phyloP scores from a whole-genome alignment of 139 green algal genomes.

The Chlorella sp. region DNA sequence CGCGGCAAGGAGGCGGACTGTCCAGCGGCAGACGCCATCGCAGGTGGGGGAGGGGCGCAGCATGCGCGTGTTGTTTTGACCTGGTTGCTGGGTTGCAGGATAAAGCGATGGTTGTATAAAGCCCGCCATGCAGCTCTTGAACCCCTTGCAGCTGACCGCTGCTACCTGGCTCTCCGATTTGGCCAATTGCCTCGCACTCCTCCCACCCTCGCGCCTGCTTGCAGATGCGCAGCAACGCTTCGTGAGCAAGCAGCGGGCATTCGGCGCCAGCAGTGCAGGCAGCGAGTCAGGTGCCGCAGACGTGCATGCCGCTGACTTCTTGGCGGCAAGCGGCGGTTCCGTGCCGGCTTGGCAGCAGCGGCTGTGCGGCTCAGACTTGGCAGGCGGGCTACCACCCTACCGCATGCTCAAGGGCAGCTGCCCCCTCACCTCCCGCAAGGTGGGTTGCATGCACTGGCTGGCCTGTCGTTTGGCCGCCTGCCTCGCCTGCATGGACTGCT shows the following conservation, averaged over 20 bases:
- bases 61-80: too few species aligned
- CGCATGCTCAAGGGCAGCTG: background rate
- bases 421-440: constrained; percentile 16
- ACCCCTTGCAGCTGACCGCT: too few species aligned
- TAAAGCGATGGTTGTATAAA: too few species aligned
- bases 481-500: too few species aligned
- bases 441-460: too few species aligned
- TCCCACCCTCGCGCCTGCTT: background rate
- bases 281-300: background rate
- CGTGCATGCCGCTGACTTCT: too few species aligned
- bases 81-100: too few species aligned
- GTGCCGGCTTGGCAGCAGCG: background rate
- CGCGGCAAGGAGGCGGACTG: constrained; percentile 7
- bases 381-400: background rate
- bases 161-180: too few species aligned
- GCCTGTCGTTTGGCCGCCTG: too few species aligned
- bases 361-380: background rate
- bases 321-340: too few species aligned
- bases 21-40: background rate
- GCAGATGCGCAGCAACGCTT: background rate
- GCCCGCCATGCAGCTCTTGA: too few species aligned
- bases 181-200: background rate
- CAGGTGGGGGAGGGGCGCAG: background rate
- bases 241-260: background rate
- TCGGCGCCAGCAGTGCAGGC: background rate